Conservation (phyloP, 164 flowering plant genomes). For the Berberis vulgaris region DNA sequence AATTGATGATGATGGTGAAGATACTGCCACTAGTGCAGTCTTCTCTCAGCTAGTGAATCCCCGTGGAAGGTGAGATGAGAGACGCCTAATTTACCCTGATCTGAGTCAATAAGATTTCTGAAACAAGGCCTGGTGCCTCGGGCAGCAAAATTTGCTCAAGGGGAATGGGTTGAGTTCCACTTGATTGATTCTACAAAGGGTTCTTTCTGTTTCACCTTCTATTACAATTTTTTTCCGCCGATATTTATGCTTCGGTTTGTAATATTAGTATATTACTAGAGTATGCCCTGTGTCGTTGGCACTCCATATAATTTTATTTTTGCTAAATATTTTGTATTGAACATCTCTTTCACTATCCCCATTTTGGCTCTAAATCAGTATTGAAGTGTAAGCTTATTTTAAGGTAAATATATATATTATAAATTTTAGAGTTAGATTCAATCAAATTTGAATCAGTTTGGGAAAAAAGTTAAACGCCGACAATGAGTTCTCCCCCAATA, state of each 20-base stretch:
- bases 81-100: not conserved
- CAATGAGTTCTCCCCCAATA: too few relatives aligned
- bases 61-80: conserved; percentile 41
- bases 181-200: not conserved
- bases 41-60: conserved; percentile 59
- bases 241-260: conserved; percentile 9
- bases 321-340: too few relatives aligned
- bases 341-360: too few relatives aligned
- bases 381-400: too few relatives aligned
- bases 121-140: conserved; percentile 4
- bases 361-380: too few relatives aligned
- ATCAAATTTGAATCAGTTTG: too few relatives aligned
- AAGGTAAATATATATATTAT: too few relatives aligned
- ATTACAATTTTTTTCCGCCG: conserved; percentile 2
- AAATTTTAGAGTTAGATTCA: too few relatives aligned
- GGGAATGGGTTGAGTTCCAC: conserved; percentile 3
- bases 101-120: conserved; percentile 1
- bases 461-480: too few relatives aligned
- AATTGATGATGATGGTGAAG: conserved; percentile 46
- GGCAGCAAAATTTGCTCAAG: not conserved
- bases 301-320: not conserved
- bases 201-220: not conserved
- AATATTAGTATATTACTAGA: conserved; percentile 8
- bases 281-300: not conserved
- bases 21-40: conserved; percentile 51